Base-by-base conservation (phyloP, 1,284 basidiomycete genomes). In the Anthracocystis setariae region DNA sequence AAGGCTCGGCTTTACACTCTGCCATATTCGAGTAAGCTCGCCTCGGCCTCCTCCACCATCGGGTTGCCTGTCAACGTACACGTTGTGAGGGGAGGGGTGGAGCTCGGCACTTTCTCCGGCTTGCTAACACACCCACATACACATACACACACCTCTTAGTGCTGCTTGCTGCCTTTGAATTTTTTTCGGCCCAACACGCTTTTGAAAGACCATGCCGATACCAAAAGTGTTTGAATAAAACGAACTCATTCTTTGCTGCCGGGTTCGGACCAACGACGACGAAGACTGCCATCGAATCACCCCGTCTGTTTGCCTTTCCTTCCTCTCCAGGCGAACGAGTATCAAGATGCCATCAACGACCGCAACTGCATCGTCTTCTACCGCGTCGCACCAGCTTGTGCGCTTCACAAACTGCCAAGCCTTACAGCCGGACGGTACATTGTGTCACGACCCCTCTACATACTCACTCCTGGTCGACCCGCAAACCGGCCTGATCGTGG, bases 401-500 rank as follows among this genome's bases (percentile, higher is more conserved):
- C 61, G 57, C 9, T 66, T 71, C 42, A 65, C 61, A 15, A 71
- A 71, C 55, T 71, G 62, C 42, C 63, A 44, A n/a, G 62, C 68
- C 7, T 48, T 71, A 4, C 54, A 51, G 2, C 68, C 68, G 3
- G 62, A 61, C 40, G 63, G 62, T n/a, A 49, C 17, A 0, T 61
- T 64, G 0, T 47, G 60, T 0, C 0, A 17, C 15, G 67, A 70
- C 35, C 35, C 39, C 3, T 43, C 48, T 5, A 64, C 61, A 10
- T 72, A 61, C 37, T 72, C 63, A 3, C 59, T 72, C 12, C 48
- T 49, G 33, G 56, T 72, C 42, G 60, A 67, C 33, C 59, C 69
- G 0, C 7, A 2, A 1, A 40, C 24, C 0, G 69, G 69, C 5
- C 46, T 42, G 12, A 72, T 72, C 42, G 46, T 72, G 25, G 69